These are phyloP conservation scores for Globisporangium recalcitrans DNA, from an alignment of 352 stramenopile species.

Conservation along the genomic window DNA sequence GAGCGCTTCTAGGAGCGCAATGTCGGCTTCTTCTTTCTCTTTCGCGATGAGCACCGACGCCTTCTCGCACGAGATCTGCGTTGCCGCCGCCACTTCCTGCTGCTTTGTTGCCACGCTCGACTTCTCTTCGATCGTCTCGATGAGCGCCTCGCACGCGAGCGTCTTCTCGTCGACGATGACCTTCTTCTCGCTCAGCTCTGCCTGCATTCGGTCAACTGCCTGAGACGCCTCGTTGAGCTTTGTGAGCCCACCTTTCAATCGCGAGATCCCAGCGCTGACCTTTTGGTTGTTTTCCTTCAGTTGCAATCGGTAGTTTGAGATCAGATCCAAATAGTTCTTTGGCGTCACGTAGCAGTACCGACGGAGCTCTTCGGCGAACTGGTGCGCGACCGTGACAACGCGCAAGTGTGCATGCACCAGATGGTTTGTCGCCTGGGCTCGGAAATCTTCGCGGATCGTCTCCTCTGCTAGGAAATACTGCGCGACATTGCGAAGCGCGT, in stretches of 20 bases:
- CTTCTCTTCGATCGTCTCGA: constrained; percentile 93
- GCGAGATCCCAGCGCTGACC: constrained; percentile 86
- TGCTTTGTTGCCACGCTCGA: constrained; percentile 89
- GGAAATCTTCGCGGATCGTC: constrained; percentile 82
- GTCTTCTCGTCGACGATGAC: constrained; percentile 95
- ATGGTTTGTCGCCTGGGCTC: constrained; percentile 78
- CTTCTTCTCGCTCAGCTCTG: constrained; percentile 93
- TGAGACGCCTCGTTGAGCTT: constrained; percentile 93
- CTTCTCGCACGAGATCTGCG: constrained; percentile 89
- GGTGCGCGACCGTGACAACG: constrained; percentile 85
- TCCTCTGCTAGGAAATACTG: constrained; percentile 93
- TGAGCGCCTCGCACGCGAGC: constrained; percentile 88
- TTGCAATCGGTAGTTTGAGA: constrained; percentile 90
- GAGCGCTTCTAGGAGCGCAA: constrained; percentile 89
- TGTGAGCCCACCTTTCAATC: constrained; percentile 88
- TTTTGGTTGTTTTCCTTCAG: constrained; percentile 89
- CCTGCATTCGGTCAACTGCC: constrained; percentile 92
- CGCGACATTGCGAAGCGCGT: constrained; percentile 91
- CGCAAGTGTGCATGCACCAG: constrained; percentile 90
- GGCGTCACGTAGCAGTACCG: constrained; percentile 96
- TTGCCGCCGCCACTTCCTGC: constrained; percentile 87
- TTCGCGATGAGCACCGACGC: constrained; percentile 87
- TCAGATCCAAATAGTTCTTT: constrained; percentile 96
- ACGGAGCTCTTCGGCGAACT: constrained; percentile 89
- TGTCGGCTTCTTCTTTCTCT: constrained; percentile 92